These are phyloP conservation scores for Brettanomyces custersianus DNA, from an alignment of 805 yeast genomes.

Conservation along the genomic window DNA sequence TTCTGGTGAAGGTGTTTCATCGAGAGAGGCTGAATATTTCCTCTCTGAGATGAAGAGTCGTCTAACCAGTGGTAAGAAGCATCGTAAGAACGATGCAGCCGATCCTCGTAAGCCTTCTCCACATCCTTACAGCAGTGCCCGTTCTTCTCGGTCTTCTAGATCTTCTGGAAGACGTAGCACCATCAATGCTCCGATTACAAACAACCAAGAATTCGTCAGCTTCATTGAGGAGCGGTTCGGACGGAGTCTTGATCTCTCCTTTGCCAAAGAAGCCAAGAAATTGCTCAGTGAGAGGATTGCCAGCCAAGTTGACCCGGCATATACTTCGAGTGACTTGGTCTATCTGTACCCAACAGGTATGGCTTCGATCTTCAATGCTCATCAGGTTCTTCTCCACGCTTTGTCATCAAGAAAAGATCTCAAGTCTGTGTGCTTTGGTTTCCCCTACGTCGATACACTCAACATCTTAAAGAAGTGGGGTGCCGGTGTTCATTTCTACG, in stretches of 20 bases:
- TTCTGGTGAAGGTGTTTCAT: slow-evolving; percentile 92
- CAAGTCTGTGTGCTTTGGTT: slow-evolving; percentile 89
- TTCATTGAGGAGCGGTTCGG: slow-evolving; percentile 89
- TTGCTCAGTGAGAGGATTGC: slow-evolving; percentile 72
- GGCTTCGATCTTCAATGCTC: slow-evolving; percentile 84
- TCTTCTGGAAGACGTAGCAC: slow-evolving; percentile 11
- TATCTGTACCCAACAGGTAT: slow-evolving; percentile 85
- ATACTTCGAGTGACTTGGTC: slow-evolving; percentile 53
- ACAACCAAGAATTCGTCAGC: slow-evolving; percentile 43
- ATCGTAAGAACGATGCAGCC: too few relatives aligned
- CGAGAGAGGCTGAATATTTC: slow-evolving; percentile 81
- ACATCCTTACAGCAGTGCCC: not conserved
- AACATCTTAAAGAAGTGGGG: slow-evolving; percentile 85
- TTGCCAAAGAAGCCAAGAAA: slow-evolving; percentile 64
- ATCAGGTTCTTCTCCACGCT: slow-evolving; percentile 30
- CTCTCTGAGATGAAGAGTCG: slow-evolving; percentile 46
- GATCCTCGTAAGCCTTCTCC: not conserved
- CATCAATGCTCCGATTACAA: slow-evolving; percentile 3
- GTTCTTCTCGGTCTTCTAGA: slow-evolving; percentile 19
- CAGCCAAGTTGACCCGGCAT: slow-evolving; percentile 30
- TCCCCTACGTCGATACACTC: slow-evolving; percentile 90
- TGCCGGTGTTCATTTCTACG: slow-evolving; percentile 80
- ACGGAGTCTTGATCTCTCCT: slow-evolving; percentile 71
- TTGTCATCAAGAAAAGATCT: slow-evolving; percentile 17
- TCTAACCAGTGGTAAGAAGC: slow-evolving; percentile 16